Base-by-base conservation (phyloP, 2,329 filamentous ascomycete species). In the Cladosporium oxysporum region DNA sequence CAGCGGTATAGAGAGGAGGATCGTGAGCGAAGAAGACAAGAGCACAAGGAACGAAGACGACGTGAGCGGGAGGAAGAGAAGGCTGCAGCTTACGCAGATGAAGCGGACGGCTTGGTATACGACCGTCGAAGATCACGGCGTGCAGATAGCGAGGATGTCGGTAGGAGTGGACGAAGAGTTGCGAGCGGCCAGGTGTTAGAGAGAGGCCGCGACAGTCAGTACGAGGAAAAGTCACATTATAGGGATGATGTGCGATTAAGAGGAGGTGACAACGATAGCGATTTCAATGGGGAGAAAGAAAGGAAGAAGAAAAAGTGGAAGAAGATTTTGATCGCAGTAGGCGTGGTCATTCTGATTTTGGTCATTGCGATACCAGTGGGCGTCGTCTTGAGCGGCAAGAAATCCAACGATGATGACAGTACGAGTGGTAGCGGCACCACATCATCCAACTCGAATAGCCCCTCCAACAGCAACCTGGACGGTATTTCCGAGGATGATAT, bases 261-360 rank as follows among this genome's bases (percentile, higher is more conserved):
- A 67, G 80, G 79, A 62, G 78, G 78, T 5, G 75, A 74, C 49
- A 78, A 74, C 41, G 74, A 71, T 58, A 71, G 74, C 16, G 74
- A 78, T 26, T 75, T 78, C 26, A 79, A 80, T 60, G 33, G 49
- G 14, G 79, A 81, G 62, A 76, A 79, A 33, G 73, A 76, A 47
- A 74, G 71, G 69, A 77, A 75, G 76, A 77, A 74, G 77, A 82
- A 77, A 72, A 76, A 71, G n/a, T 89, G 90, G 78, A 87, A 86
- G 71, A 83, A 88, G 69, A 73, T 75, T 64, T 71, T 72, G 68
- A 78, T 83, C 18, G 78, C 79, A 37, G 76, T 78, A 0, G 77
- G 73, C 1, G 66, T 81, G 3, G 37, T 78, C 18, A 65, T 83
- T 5, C 67, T 82, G 1, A 66, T 83, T 18, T 74, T 83, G 8